Evolutionary conservation across 1,139 yeast species (phyloP).

Genomic region (Debaryomycetaceae sp.): DNA sequence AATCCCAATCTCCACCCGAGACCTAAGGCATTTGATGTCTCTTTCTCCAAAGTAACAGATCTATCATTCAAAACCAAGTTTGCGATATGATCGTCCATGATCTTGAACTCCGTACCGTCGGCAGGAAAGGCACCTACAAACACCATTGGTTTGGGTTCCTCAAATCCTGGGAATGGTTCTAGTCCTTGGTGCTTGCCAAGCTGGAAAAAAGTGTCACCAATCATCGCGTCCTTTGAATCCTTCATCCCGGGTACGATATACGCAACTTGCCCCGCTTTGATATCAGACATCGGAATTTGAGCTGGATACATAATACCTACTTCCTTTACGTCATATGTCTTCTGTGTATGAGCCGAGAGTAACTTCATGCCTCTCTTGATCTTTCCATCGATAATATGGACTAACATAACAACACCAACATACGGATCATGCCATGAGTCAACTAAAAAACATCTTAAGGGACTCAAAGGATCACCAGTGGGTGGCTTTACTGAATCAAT

Average conservation of each 20-base stretch:
- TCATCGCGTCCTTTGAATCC: conserved; percentile 77
- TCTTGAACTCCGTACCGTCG: conserved; percentile 86
- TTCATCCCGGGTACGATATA: conserved; percentile 93
- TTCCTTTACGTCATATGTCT: conserved; percentile 82
- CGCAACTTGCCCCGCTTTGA: conserved; percentile 91
- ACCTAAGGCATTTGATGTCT: conserved; percentile 91
- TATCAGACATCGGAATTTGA: conserved; percentile 54
- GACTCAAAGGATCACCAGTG: conserved; percentile 47
- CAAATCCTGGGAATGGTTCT: conserved; percentile 88
- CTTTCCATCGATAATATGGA: conserved; percentile 80
- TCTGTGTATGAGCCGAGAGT: conserved; percentile 71
- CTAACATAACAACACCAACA: conserved; percentile 86
- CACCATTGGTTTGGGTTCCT: conserved; percentile 97
- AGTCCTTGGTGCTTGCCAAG: conserved; percentile 58
- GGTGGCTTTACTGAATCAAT: conserved; percentile 77
- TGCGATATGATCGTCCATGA: conserved; percentile 84
- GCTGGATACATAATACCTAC: conserved; percentile 97
- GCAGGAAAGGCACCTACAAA: conserved; percentile 98
- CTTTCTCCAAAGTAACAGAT: conserved; percentile 83
- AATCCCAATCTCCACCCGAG: conserved; percentile 98
- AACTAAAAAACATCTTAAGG: conserved; percentile 75
- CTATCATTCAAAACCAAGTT: conserved; percentile 88
- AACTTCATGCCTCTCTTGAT: conserved; percentile 72
- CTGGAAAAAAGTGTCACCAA: conserved; percentile 87
- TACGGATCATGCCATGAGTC: conserved; percentile 98